Evolutionary conservation across 306 rosid species (phyloP), one percentile per base, ranked within the genome.

Genomic region (Ziziphus jujuba): DNA sequence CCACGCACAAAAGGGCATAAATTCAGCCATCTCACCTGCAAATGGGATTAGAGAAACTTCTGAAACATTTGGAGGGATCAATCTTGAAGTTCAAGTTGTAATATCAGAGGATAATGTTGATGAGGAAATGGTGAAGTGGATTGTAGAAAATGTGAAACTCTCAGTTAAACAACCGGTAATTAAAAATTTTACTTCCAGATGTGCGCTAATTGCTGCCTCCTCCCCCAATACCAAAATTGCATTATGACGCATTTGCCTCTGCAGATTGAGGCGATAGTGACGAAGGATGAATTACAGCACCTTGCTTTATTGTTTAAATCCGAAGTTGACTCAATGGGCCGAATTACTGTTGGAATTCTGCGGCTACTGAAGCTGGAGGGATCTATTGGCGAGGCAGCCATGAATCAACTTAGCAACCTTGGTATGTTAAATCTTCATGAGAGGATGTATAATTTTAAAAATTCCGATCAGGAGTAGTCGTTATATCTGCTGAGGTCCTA

Each of bases 271-370:
- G 98, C 86, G 7, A 70, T 84, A 17, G 96, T 92, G 70, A 89
- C 98, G 49, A 92, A 83, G 91, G 92, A 92, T 63, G 98, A 92
- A 80, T 79, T 89, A 78, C 98, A 92, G 74, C 84, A 89, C 78
- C 90, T 92, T 74, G 81, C 95, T 65, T 69, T 81, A 61, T 78
- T 92, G 65, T 89, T 95, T 86, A 92, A 92, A 82, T 92, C 98
- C 10, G 98, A 92, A 84, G 88, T 92, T 53, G 98, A 89, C 76
- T 92, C 98, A 23, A 50, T 84, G 85, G 98, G 97, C 73, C 85
- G 95, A 70, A 89, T 92, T 66, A 81, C 93, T 40, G 97, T 92
- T 76, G 97, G 88, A 81, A 77, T 89, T 81, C 76, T 92, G 52
- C 78, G 87, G 67, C 69, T 92, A 61, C 87, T 92, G 22, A 92